Evolutionary conservation across 148 eudicot genomes (phyloP), one percentile per base, ranked within the genome.

Genomic region (Oxyria digyna): DNA sequence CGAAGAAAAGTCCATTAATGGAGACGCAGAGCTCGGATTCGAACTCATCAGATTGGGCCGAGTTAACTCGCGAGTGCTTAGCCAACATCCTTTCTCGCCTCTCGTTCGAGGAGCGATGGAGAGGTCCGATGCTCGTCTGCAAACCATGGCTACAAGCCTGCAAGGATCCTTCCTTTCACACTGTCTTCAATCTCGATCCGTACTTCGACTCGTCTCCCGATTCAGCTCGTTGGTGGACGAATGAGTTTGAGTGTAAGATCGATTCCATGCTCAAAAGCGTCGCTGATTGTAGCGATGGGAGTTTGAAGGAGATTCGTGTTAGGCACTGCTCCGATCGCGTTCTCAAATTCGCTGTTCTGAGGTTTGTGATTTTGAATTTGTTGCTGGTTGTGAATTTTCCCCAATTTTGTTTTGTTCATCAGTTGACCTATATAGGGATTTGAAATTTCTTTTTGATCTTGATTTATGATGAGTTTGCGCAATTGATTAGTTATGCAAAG

Each of bases 281-380:
- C n/a, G 82, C 79, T 3, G 73, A 40, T 27, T 88, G 84, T 83
- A 84, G 93, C 71, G 78, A 75, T 71, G 96, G 97, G 0, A 74
- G 55, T 6, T 81, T 91, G 31, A 77, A 67, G 15, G 82, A 80
- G 55, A 83, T 94, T 67, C 86, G 99, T 10, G 85, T 84, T 38
- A 76, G 96, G 67, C 99, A 94, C 69, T 90, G 93, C 71, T 90
- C 99, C 23, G 87, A 88, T 82, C 81, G 71, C 7, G 77, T 92
- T 27, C 84, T 94, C n/a, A 12, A 76, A 13, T 73, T 82, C 24
- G 84, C 80, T 23, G 89, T 95, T 45, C 72, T 81, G 75, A 85
- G 98, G 98, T 90, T 20, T 7, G 70, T 20, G 15, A 23, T 54
- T 67, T 1, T 42, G 37, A 2, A 3, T 18, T 20, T 31, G 1